A percentile compares a stretch with the other conserved stretches of the same genome.
Conservation (phyloP, 2,329 filamentous ascomycete genomes). For the Penicillium hordei region DNA sequence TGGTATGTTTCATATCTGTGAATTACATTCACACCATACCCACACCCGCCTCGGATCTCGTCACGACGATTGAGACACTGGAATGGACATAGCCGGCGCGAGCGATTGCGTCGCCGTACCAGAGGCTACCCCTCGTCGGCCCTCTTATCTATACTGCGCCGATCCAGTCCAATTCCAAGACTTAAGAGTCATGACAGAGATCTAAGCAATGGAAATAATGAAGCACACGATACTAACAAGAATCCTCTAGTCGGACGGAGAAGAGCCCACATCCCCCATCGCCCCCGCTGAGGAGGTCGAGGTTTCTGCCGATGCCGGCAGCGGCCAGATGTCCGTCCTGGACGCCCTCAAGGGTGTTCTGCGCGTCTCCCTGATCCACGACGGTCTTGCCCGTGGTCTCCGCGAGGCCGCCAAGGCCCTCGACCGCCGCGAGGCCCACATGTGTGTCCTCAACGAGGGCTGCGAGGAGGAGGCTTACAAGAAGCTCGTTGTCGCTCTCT, state of each 20-base stretch:
- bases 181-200: neutral
- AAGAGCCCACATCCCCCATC: conserved; percentile 84
- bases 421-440: conserved; percentile 97
- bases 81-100: conserved; percentile 1
- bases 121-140: neutral
- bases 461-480: conserved; percentile 99
- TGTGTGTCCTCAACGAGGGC: conserved; percentile 99
- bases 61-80: conserved; percentile 11
- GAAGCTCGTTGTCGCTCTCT: conserved; percentile 98
- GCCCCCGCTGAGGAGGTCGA: conserved; percentile 85
- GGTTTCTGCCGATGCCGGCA: conserved; percentile 83
- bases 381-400: conserved; percentile 96
- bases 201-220: neutral
- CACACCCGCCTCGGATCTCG: neutral
- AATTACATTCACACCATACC: neutral
- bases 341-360: conserved; percentile 98
- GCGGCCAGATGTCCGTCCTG: conserved; percentile 85
- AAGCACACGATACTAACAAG: neutral
- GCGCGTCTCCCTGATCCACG: conserved; percentile 98
- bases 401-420: conserved; percentile 98
- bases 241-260: conserved; percentile 88
- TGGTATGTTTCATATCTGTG: conserved; percentile 39
- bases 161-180: neutral
- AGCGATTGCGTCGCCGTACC: neutral
- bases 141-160: neutral